phyloP scores from a whole-genome alignment of 75 land plant species.

The Pseudotsuga menziesii region DNA sequence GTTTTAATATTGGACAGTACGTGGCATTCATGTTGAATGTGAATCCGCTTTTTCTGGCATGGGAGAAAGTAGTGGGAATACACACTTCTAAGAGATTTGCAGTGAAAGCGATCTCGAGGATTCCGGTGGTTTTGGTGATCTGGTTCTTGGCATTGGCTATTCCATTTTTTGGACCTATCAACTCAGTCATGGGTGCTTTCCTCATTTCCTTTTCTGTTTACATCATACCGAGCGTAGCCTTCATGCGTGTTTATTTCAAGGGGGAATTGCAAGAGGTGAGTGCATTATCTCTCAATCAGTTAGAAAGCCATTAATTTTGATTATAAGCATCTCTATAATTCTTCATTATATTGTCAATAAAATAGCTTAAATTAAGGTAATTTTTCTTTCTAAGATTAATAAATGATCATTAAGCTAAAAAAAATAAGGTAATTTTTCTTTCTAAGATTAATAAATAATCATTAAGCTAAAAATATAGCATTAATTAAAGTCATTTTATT shows the following conservation, averaged over 20 bases:
- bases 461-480: no score
- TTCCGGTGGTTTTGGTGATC: slow-evolving; percentile 21
- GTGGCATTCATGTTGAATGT: slow-evolving; percentile 21
- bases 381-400: no score
- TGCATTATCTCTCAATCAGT: neutral
- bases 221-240: slow-evolving; percentile 27
- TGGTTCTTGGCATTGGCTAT: slow-evolving; percentile 31
- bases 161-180: slow-evolving; percentile 37
- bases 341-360: no score
- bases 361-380: no score
- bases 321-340: no score
- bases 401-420: no score
- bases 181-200: slow-evolving; percentile 34
- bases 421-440: no score
- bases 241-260: slow-evolving; percentile 12
- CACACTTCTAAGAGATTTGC: slow-evolving; percentile 15
- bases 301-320: no score
- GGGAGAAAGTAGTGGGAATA: slow-evolving; percentile 26
- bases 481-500: no score
- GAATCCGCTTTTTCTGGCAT: slow-evolving; percentile 20
- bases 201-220: slow-evolving; percentile 32
- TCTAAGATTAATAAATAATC: no score
- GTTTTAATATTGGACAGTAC: slow-evolving; percentile 12
- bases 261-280: slow-evolving; percentile 14
- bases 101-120: slow-evolving; percentile 7